phyloP scores from a whole-genome alignment of 2,329 filamentous ascomycete species.

The Simplicillium sp. region DNA sequence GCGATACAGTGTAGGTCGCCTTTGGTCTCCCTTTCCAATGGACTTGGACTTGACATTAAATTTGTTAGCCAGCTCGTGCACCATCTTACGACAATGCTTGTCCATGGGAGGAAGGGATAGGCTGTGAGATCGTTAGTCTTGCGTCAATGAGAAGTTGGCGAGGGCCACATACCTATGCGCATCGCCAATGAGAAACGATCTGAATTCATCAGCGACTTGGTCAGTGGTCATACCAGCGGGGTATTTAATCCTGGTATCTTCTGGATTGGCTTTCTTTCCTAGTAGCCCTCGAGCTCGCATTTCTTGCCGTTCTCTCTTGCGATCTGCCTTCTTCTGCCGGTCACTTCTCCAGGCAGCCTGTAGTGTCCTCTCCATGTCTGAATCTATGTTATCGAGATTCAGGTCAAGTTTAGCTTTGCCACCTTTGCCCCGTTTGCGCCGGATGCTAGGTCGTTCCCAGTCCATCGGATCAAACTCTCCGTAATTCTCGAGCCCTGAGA shows the following conservation, averaged over 20 bases:
- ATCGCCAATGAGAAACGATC: constrained; percentile 55
- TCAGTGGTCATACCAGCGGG: constrained; percentile 59
- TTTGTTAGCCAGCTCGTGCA: constrained; percentile 69
- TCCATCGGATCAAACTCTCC: constrained; percentile 81
- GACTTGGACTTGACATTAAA: constrained; percentile 81
- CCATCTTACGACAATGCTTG: constrained; percentile 61
- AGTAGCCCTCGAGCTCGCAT: constrained; percentile 57
- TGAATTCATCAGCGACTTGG: constrained; percentile 64
- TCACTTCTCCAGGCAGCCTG: constrained; percentile 56
- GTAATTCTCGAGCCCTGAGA: constrained; percentile 20
- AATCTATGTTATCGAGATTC: constrained; percentile 49
- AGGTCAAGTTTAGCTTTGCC: constrained; percentile 36
- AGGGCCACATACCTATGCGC: constrained; percentile 43
- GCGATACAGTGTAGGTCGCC: constrained; percentile 71
- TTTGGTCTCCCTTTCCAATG: constrained; percentile 58
- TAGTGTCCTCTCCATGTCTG: constrained; percentile 54
- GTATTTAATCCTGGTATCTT: constrained; percentile 63
- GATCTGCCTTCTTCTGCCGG: constrained; percentile 59
- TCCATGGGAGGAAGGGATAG: constrained; percentile 67
- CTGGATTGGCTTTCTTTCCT: constrained; percentile 44
- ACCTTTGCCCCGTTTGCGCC: constrained; percentile 52
- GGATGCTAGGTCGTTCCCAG: constrained; percentile 60
- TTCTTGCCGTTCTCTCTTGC: constrained; percentile 61
- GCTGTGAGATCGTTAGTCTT: constrained; percentile 41
- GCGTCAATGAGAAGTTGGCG: constrained; percentile 1